phyloP scores from a whole-genome alignment of 2,329 filamentous ascomycete species.

The Sporothrix mexicana region DNA sequence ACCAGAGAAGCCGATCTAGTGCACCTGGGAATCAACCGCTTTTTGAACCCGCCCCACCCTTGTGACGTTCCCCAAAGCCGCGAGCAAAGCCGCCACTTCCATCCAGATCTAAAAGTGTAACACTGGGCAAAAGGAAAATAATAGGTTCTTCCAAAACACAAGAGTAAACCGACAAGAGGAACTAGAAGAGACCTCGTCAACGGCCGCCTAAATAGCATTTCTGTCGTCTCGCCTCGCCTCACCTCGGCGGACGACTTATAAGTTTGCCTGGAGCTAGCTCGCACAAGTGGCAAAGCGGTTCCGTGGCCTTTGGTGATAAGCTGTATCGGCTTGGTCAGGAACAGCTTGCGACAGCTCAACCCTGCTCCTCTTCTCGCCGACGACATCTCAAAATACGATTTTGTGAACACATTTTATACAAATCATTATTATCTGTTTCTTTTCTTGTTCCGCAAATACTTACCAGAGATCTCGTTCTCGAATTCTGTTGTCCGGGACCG shows the following conservation, averaged over 20 bases:
- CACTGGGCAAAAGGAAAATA: background rate
- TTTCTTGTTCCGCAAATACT: background rate
- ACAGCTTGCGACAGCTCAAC: background rate
- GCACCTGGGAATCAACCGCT: background rate
- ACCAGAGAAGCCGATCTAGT: conserved; percentile 21
- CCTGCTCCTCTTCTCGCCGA: background rate
- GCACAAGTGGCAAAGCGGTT: conserved; percentile 13
- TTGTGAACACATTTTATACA: no score
- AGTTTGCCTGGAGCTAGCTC: background rate
- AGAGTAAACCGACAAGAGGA: background rate
- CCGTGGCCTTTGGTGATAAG: conserved; percentile 20
- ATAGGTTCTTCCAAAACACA: background rate
- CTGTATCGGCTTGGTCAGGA: background rate
- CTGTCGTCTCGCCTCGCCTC: background rate
- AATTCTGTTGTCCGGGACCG: background rate
- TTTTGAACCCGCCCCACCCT: background rate
- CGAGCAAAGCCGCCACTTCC: conserved; percentile 15
- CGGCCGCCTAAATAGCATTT: background rate
- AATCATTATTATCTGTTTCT: background rate
- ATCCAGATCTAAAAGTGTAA: background rate
- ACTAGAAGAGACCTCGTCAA: background rate
- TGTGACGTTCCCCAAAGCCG: background rate
- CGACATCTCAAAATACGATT: background rate
- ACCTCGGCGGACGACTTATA: background rate
- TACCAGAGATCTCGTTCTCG: background rate